Conservation (phyloP, 306 rosid species). For the Ormosia emarginata region DNA sequence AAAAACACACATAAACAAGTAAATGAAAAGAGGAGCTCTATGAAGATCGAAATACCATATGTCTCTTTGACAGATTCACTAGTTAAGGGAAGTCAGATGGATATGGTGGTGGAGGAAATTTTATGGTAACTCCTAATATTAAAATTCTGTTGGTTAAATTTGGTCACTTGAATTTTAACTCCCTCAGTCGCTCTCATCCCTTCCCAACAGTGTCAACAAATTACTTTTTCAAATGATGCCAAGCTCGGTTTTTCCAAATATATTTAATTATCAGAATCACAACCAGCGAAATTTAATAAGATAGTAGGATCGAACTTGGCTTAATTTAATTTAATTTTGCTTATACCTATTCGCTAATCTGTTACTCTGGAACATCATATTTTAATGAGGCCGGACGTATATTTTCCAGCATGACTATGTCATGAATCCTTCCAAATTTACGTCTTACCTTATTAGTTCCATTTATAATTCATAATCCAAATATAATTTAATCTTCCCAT, state of each 20-base stretch:
- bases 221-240: not conserved
- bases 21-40: not conserved
- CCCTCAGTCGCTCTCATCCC: not conserved
- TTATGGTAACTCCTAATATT: not conserved
- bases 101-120: not conserved
- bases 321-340: not conserved
- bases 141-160: not conserved
- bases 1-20: not conserved
- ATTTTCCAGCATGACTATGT: not conserved
- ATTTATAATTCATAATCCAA: not conserved
- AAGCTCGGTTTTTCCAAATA: not conserved
- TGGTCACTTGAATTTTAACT: not conserved
- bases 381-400: not conserved
- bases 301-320: not conserved
- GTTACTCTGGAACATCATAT: not conserved
- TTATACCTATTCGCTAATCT: not conserved
- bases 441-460: not conserved
- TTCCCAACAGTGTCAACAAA: not conserved
- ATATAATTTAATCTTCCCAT: not conserved
- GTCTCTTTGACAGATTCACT: not conserved
- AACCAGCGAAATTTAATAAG: not conserved
- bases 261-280: not conserved
- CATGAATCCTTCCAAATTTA: conserved; percentile 6
- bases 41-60: not conserved
- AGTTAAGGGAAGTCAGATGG: not conserved